A percentile compares a stretch with the other conserved stretches of the same genome.
Evolutionary conservation across 106 monocot species (phyloP).

Genomic region (Phalaenopsis equestris): DNA sequence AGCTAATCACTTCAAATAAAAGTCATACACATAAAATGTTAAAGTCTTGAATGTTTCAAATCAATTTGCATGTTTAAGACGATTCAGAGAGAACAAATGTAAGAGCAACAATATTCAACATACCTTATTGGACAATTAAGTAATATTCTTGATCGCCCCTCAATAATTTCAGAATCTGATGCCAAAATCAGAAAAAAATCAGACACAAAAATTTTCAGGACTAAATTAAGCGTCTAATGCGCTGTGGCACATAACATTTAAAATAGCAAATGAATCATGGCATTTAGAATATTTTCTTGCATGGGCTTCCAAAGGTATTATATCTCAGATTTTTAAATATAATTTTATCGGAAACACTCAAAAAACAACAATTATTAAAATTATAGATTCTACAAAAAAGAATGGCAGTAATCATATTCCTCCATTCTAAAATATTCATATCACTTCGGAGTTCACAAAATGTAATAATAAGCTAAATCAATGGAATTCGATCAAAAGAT

Average conservation of each 20-base stretch:
- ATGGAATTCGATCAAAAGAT: no score
- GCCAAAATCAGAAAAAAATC: not conserved
- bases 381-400: not conserved
- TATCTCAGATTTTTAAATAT: not conserved
- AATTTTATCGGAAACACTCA: not conserved
- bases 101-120: not conserved
- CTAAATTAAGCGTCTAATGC: not conserved
- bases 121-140: constrained; percentile 83
- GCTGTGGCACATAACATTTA: not conserved
- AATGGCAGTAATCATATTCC: not conserved
- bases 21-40: not conserved
- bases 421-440: not conserved
- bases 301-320: not conserved
- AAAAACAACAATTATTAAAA: not conserved
- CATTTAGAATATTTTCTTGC: not conserved
- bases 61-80: not conserved
- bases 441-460: no score
- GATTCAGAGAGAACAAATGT: not conserved
- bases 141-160: constrained; percentile 70
- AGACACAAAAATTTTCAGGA: not conserved
- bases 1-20: not conserved
- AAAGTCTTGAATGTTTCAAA: not conserved
- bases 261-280: not conserved
- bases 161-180: constrained; percentile 69
- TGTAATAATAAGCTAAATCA: no score